Base-by-base conservation (phyloP, 345 rosid genomes). In the Aurinia saxatilis region DNA sequence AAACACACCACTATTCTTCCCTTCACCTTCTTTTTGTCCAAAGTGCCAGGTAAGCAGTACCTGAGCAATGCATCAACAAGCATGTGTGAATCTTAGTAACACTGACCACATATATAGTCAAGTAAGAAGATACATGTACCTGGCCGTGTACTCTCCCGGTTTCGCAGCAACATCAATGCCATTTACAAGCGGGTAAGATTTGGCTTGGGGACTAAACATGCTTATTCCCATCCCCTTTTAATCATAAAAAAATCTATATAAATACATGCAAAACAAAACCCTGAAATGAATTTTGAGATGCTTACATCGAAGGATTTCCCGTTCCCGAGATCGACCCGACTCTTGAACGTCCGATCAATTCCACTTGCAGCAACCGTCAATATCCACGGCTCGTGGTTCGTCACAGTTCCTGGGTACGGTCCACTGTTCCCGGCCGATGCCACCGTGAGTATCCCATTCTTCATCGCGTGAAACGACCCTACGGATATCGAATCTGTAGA, bases 331-430 rank as follows among this genome's bases (percentile, higher is more conserved):
- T 67, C 75, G 37, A 92, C 67, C 57, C 61, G 75, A 75, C 91
- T 92, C 77, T 42, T 67, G 60, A 92, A 92, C 39, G 72, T 73
- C 69, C 98, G 63, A 54, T 92, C 84, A 7, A 82, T 89, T 7
- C 87, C 91, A 6, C 87, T 89, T 8, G 98, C 98, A 0, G 89
- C 98, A 29, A 85, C 96, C 0, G 98, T 92, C 56, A 92, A 11
- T 12, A 89, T 66, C 98, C 96, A 92, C 2, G 98, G 98, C 5
- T 93, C 90, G 37, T 83, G 84, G 76, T 92, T 92, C 6, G 70
- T 65, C 6, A 92, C 79, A 3, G 67, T 63, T 1, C 66, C 83
- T 18, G 70, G 34, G 38, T 37, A 51, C 0, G 98, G 96, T 7
- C 96, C 98, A 10, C 79, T 68, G 46, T 92, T 92, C 3, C 98